phyloP scores from a whole-genome alignment of 345 rosid genomes.

The Hevea brasiliensis region DNA sequence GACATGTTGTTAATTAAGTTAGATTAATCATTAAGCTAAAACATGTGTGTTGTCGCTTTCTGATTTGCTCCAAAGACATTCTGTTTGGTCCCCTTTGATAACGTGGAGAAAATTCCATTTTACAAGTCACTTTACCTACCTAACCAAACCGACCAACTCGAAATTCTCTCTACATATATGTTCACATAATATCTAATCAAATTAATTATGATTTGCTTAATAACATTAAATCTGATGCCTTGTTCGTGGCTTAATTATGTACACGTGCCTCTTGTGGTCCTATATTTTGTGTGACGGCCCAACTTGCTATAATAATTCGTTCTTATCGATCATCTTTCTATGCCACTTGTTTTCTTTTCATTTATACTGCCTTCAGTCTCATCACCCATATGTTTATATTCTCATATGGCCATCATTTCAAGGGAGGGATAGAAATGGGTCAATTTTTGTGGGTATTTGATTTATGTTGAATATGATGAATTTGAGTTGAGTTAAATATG shows the following conservation, averaged over 20 bases:
- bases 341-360: not conserved
- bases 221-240: not conserved
- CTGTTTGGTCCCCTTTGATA: slow-evolving; percentile 21
- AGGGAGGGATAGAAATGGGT: too few species aligned
- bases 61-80: slow-evolving; percentile 18
- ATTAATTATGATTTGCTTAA: not conserved
- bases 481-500: too few species aligned
- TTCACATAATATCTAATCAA: not conserved
- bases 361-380: too few species aligned
- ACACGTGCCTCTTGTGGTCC: slow-evolving; percentile 11
- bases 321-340: not conserved
- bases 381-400: too few species aligned
- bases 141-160: slow-evolving; percentile 41
- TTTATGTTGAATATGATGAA: too few species aligned
- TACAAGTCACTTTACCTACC: slow-evolving; percentile 36
- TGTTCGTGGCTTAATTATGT: slow-evolving; percentile 12
- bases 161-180: not conserved
- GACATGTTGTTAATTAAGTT: slow-evolving; percentile 4
- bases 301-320: not conserved
- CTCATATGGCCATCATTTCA: too few species aligned
- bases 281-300: not conserved
- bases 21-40: slow-evolving; percentile 13
- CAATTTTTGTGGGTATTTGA: too few species aligned
- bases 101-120: slow-evolving; percentile 21
- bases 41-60: slow-evolving; percentile 20